Evolutionary conservation across 352 stramenopile genomes (phyloP).

Genomic region (Phytopythium vexans): DNA sequence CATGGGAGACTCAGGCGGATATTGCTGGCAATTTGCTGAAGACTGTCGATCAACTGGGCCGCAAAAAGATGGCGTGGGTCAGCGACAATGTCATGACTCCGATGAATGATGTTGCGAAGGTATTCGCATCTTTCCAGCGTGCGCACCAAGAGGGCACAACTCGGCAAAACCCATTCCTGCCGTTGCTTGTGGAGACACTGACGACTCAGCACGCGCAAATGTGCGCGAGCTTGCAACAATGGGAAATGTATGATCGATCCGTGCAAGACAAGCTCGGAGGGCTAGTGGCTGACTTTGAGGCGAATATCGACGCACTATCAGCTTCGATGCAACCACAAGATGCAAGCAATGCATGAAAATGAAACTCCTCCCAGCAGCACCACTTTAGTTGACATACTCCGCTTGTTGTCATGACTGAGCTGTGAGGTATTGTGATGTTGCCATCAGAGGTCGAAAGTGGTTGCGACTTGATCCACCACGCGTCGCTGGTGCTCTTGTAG

Average conservation of each 20-base stretch:
- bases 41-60: conserved; percentile 16
- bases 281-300: conserved; percentile 2
- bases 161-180: conserved; percentile 3
- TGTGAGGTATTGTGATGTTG: background rate
- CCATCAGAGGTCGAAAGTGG: background rate
- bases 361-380: too few species aligned
- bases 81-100: conserved; percentile 20
- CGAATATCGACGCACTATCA: background rate
- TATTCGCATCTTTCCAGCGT: conserved; percentile 26
- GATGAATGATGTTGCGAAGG: conserved; percentile 18
- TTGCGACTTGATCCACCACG: conserved; percentile 36
- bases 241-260: conserved; percentile 2
- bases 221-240: background rate
- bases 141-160: conserved; percentile 14
- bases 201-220: background rate
- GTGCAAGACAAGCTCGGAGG: background rate
- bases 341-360: too few species aligned
- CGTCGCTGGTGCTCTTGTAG: conserved; percentile 68
- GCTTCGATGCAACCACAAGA: too few species aligned
- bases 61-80: conserved; percentile 37
- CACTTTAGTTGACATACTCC: too few species aligned
- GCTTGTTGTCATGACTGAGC: too few species aligned
- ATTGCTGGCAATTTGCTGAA: conserved; percentile 16
- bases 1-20: conserved; percentile 30
- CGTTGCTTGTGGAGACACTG: background rate